phyloP scores from a whole-genome alignment of 257 asterid genomes.

The Scutellaria galericulata region DNA sequence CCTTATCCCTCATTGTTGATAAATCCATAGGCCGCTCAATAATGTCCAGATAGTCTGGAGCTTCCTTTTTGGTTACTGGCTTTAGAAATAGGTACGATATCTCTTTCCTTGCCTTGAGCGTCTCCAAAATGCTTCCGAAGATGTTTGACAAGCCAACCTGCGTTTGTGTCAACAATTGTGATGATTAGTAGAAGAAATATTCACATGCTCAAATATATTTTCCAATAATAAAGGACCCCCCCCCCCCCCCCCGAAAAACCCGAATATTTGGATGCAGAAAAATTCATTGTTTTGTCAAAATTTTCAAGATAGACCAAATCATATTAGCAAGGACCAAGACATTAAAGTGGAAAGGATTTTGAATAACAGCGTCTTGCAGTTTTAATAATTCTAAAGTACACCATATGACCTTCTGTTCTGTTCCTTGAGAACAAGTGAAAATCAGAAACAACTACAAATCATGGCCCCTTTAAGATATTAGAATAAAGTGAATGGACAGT shows the following conservation, averaged over 20 bases:
- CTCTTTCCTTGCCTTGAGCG: conserved; percentile 61
- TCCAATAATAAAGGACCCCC: too few relatives aligned
- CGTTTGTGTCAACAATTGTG: conserved; percentile 5
- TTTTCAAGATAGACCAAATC: not conserved
- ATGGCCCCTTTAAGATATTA: not conserved
- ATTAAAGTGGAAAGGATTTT: conserved; percentile 2
- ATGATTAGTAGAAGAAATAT: too few relatives aligned
- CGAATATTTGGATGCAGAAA: not conserved
- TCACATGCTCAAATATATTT: too few relatives aligned
- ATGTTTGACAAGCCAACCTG: conserved; percentile 92
- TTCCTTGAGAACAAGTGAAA: conserved; percentile 9
- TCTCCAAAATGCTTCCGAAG: conserved; percentile 74
- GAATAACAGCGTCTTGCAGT: conserved; percentile 1
- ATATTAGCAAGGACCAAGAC: not conserved
- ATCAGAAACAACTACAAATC: not conserved
- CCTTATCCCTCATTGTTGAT: conserved; percentile 75
- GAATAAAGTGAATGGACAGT: conserved; percentile 12
- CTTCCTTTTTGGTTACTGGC: conserved; percentile 93
- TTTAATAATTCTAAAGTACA: not conserved
- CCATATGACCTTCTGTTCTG: not conserved
- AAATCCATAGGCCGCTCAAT: conserved; percentile 87
- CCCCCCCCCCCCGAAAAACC: too few relatives aligned
- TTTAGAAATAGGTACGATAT: conserved; percentile 79
- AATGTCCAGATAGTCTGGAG: conserved; percentile 78
- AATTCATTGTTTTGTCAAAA: not conserved